Evolutionary conservation across 352 stramenopile genomes (phyloP).

Genomic region (Peronospora tabacina): DNA sequence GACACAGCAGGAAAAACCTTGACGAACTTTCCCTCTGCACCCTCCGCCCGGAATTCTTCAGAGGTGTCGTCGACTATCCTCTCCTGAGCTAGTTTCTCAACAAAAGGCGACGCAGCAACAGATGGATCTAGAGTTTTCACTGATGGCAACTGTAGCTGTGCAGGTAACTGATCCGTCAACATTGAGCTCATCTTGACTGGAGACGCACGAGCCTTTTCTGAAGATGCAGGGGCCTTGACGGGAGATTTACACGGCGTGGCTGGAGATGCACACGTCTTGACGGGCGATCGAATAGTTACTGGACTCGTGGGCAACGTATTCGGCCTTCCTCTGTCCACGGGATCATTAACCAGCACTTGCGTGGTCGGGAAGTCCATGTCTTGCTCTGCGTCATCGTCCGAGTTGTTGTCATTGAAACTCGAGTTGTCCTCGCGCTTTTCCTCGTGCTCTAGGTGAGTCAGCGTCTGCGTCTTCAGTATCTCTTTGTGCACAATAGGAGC

Average conservation of each 20-base stretch:
- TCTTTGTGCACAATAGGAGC: not conserved
- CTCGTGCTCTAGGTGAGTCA: conserved; percentile 4
- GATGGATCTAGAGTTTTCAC: conserved; percentile 7
- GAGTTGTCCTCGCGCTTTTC: conserved; percentile 23
- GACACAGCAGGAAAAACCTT: conserved; percentile 40
- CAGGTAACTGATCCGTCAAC: conserved; percentile 8
- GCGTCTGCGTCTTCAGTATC: not conserved
- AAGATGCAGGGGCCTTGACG: conserved; percentile 6
- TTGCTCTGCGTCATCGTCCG: conserved; percentile 21
- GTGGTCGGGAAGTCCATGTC: conserved; percentile 33
- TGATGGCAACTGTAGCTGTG: conserved; percentile 6
- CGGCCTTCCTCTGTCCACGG: conserved; percentile 2
- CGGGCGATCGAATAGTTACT: not conserved
- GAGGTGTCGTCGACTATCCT: conserved; percentile 13
- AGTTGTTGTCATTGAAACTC: conserved; percentile 13
- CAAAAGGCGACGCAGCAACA: conserved; percentile 6
- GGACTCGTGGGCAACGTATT: conserved; percentile 9
- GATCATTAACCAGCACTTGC: conserved; percentile 33
- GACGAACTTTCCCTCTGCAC: conserved; percentile 35
- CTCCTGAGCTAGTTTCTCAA: conserved; percentile 1
- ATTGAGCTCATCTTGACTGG: conserved; percentile 11
- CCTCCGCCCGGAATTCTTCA: conserved; percentile 25
- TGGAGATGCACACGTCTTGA: conserved; percentile 8
- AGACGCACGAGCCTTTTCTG: conserved; percentile 9
- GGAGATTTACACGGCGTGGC: conserved; percentile 8